Evolutionary conservation across 2,329 filamentous ascomycete genomes (phyloP).

Genomic region (Alternaria burnsii): DNA sequence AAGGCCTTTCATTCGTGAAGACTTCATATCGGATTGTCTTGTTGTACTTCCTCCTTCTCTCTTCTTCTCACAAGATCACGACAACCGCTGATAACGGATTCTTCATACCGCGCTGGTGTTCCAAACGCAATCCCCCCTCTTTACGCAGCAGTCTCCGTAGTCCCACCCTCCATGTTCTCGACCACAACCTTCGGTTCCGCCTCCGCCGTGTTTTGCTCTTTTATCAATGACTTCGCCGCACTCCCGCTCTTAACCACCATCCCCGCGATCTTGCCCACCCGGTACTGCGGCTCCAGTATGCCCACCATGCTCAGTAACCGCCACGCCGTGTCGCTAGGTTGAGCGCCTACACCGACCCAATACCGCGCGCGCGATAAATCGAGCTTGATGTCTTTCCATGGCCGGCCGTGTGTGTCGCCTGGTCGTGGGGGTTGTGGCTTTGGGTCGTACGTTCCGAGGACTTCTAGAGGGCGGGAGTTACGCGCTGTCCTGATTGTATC

Average conservation of each 20-base stretch:
- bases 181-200: not conserved
- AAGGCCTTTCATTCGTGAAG: too few species aligned
- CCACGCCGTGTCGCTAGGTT: slow-evolving; percentile 91
- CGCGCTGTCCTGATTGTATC: slow-evolving; percentile 73
- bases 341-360: slow-evolving; percentile 96
- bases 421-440: slow-evolving; percentile 63
- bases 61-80: too few species aligned
- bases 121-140: not conserved
- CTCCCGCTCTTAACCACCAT: slow-evolving; percentile 35
- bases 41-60: not conserved
- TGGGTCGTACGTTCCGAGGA: slow-evolving; percentile 75
- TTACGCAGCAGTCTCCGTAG: not conserved
- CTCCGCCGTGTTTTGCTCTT: not conserved
- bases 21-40: not conserved
- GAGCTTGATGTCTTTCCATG: slow-evolving; percentile 91
- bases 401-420: slow-evolving; percentile 63
- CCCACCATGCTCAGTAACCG: slow-evolving; percentile 78
- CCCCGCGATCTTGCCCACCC: slow-evolving; percentile 44
- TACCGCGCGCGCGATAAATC: slow-evolving; percentile 85
- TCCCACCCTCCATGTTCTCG: slow-evolving; percentile 4
- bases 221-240: slow-evolving; percentile 8
- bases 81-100: not conserved
- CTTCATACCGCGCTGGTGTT: not conserved
- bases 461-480: slow-evolving; percentile 89
- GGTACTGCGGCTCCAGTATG: slow-evolving; percentile 50